phyloP scores from a whole-genome alignment of 768 basidiomycete genomes.

The Termitomyces sp. region DNA sequence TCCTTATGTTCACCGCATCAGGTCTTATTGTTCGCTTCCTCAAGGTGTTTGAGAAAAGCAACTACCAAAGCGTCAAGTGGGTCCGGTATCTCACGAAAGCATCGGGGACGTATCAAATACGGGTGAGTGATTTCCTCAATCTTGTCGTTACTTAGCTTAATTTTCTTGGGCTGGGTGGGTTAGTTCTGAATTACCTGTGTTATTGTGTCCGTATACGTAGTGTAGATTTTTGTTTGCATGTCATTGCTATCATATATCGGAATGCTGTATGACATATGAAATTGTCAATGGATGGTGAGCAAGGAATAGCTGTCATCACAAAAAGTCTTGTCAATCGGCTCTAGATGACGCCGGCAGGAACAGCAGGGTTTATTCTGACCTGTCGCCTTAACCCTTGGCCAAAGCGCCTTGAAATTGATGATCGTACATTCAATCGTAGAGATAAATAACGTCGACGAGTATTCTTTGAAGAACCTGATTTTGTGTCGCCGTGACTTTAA shows the following conservation, averaged over 20 bases:
- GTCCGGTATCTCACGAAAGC: conserved; percentile 93
- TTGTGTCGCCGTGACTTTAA: no score
- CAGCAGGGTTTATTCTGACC: background rate
- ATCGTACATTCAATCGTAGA: no score
- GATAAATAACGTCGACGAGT: no score
- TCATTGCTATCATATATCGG: background rate
- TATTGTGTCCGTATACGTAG: background rate
- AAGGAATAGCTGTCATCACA: background rate
- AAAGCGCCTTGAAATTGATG: no score
- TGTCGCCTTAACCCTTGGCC: conserved; percentile 60
- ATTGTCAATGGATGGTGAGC: no score
- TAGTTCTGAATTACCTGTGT: conserved; percentile 4
- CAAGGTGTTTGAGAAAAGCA: conserved; percentile 96
- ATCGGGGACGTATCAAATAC: conserved; percentile 88
- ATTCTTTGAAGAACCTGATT: no score
- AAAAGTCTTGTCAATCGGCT: no score
- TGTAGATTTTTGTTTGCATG: background rate
- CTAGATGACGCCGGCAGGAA: background rate
- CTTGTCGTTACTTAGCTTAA: background rate
- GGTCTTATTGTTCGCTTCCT: conserved; percentile 94
- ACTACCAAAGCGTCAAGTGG: conserved; percentile 95
- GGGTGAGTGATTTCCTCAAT: conserved; percentile 50
- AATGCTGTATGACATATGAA: background rate
- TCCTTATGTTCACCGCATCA: conserved; percentile 97
- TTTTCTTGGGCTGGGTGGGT: background rate